Conservation (phyloP, 345 rosid species). For the Orychophragmus violaceus region DNA sequence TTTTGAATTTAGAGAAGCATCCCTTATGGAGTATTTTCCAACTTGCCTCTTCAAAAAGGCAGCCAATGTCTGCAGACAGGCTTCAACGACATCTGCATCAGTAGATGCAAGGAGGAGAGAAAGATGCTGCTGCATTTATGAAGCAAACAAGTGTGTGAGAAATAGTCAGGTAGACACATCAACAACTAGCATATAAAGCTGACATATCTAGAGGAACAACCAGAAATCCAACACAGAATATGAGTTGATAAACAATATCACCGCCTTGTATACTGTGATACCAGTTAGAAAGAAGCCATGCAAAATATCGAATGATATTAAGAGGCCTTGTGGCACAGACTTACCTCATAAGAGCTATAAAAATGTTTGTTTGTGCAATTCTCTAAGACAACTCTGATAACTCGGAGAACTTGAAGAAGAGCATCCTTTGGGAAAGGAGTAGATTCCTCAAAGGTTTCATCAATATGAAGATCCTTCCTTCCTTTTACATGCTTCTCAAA, state of each 20-base stretch:
- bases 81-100: slow-evolving; percentile 92
- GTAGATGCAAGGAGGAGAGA: slow-evolving; percentile 86
- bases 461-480: slow-evolving; percentile 81
- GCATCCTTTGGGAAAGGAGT: slow-evolving; percentile 87
- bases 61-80: slow-evolving; percentile 82
- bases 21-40: slow-evolving; percentile 78
- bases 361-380: slow-evolving; percentile 94
- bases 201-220: neutral
- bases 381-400: slow-evolving; percentile 81
- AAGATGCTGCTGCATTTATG: slow-evolving; percentile 82
- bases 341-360: slow-evolving; percentile 90
- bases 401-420: slow-evolving; percentile 87
- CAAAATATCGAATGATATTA: neutral
- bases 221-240: neutral
- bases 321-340: neutral
- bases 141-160: slow-evolving; percentile 11
- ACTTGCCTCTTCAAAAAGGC: slow-evolving; percentile 78
- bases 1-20: slow-evolving; percentile 67
- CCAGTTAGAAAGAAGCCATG: neutral
- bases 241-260: neutral
- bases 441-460: slow-evolving; percentile 60
- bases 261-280: neutral
- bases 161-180: neutral
- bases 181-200: neutral
- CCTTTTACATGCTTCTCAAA: slow-evolving; percentile 84